Percentiles rank a stretch among this genome's conserved stretches.
Conservation (phyloP, 164 flowering plant species). For the Houttuynia cordata region DNA sequence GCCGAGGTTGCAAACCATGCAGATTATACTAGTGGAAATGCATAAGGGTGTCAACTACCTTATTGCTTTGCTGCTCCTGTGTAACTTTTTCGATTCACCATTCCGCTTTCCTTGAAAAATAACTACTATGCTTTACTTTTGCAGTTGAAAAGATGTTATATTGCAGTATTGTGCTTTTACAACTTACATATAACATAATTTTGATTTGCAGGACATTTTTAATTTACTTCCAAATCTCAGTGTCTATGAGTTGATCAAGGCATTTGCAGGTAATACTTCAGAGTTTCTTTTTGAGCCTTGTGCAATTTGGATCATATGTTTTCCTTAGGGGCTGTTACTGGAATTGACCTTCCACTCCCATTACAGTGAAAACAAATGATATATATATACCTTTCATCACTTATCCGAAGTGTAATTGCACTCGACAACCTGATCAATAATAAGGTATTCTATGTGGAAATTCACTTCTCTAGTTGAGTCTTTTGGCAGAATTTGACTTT, state of each 20-base stretch:
- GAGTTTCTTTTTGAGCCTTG: not conserved
- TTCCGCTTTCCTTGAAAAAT: no score
- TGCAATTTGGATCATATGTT: not conserved
- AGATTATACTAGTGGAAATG: no score
- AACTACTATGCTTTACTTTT: no score
- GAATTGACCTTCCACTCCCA: not conserved
- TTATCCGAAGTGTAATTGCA: constrained; percentile 90
- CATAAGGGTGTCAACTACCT: no score
- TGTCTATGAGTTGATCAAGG: constrained; percentile 72
- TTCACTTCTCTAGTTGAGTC: no score
- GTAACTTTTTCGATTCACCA: no score
- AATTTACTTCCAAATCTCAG: constrained; percentile 91
- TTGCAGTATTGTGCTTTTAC: not conserved
- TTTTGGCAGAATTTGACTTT: no score
- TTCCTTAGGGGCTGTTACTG: not conserved
- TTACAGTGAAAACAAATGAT: constrained; percentile 92
- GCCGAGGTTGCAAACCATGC: no score
- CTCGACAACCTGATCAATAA: constrained; percentile 95
- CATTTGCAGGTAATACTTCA: constrained; percentile 59
- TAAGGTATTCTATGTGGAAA: constrained; percentile 41
- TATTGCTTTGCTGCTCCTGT: no score
- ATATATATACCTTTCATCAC: constrained; percentile 93
- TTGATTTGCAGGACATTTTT: constrained; percentile 70
- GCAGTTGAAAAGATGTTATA: no score
- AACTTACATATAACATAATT: not conserved